phyloP scores from a whole-genome alignment of 495 filamentous ascomycete species.

The Baudoinia panamericana region DNA sequence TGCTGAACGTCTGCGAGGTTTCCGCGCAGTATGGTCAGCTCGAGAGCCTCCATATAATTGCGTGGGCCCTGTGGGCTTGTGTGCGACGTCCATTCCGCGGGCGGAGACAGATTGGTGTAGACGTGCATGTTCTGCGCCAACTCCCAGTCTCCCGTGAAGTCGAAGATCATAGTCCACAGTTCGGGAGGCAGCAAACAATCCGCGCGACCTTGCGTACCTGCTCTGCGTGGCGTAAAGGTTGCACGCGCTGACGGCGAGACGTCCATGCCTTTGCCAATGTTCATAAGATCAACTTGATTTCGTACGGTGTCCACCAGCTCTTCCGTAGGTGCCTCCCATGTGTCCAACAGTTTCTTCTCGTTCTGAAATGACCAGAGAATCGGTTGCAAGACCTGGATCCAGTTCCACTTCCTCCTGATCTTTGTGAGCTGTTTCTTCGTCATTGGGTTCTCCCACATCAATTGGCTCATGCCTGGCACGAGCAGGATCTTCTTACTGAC shows the following conservation, averaged over 20 bases:
- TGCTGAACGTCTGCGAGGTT: conserved; percentile 50
- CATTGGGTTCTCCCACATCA: conserved; percentile 78
- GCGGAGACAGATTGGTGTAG: conserved; percentile 59
- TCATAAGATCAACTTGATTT: conserved; percentile 50
- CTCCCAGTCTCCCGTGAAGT: conserved; percentile 80
- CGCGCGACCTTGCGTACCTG: conserved; percentile 14
- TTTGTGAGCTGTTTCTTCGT: conserved; percentile 72
- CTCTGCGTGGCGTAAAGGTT: conserved; percentile 26
- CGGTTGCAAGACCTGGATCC: conserved; percentile 59
- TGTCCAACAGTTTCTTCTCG: conserved; percentile 34
- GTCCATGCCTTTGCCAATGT: conserved; percentile 46
- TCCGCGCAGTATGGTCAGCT: conserved; percentile 67
- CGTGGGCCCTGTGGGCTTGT: conserved; percentile 35
- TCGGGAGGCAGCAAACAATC: conserved; percentile 52
- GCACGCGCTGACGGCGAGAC: conserved; percentile 25
- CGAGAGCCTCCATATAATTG: conserved; percentile 43
- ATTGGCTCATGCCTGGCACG: conserved; percentile 66
- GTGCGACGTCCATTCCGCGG: conserved; percentile 51
- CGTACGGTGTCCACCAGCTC: conserved; percentile 37
- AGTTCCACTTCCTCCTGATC: conserved; percentile 65
- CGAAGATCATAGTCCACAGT: conserved; percentile 77
- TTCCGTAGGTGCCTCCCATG: conserved; percentile 28
- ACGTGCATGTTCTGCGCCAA: conserved; percentile 66
- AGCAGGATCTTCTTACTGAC: conserved; percentile 69
- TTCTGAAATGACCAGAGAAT: conserved; percentile 60